Percentiles rank a stretch among this genome's conserved stretches.
phyloP scores from a whole-genome alignment of 345 rosid genomes.

The Isatis tinctoria region DNA sequence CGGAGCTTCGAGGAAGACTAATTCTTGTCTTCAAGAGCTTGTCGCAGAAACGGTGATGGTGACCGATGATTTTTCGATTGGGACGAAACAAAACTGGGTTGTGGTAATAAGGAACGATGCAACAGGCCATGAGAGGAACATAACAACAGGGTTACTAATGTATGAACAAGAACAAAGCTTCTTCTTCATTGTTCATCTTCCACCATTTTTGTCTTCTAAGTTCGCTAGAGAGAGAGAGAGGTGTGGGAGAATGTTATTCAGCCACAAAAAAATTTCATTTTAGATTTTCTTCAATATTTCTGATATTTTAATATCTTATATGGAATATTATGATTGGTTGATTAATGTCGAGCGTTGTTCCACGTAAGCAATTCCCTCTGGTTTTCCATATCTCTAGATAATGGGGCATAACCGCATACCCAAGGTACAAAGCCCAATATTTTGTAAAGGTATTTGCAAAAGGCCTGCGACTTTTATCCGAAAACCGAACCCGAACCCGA shows the following conservation, averaged over 20 bases:
- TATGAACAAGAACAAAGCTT: conserved; percentile 19
- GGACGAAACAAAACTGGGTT: conserved; percentile 38
- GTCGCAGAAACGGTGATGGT: not conserved
- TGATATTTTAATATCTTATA: too few species aligned
- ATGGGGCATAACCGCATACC: too few species aligned
- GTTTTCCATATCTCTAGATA: too few species aligned
- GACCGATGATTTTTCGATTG: conserved; percentile 20
- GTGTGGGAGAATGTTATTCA: conserved; percentile 34
- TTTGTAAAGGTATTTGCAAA: too few species aligned
- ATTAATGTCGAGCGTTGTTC: too few species aligned
- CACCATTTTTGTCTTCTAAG: conserved; percentile 32
- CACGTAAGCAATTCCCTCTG: too few species aligned
- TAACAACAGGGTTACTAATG: conserved; percentile 33
- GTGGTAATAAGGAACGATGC: conserved; percentile 34
- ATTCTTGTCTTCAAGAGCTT: conserved; percentile 29
- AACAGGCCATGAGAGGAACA: conserved; percentile 76
- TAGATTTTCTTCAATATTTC: too few species aligned
- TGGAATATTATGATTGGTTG: too few species aligned
- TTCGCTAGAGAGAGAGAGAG: not conserved
- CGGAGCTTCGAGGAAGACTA: conserved; percentile 31
- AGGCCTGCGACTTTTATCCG: too few species aligned
- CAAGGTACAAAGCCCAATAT: too few species aligned
- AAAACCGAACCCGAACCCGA: too few species aligned
- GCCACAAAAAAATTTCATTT: too few species aligned
- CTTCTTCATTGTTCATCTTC: conserved; percentile 47